Evolutionary conservation across 371 early-diverging fungal genomes (phyloP).

Genomic region (Mucor racemosus): DNA sequence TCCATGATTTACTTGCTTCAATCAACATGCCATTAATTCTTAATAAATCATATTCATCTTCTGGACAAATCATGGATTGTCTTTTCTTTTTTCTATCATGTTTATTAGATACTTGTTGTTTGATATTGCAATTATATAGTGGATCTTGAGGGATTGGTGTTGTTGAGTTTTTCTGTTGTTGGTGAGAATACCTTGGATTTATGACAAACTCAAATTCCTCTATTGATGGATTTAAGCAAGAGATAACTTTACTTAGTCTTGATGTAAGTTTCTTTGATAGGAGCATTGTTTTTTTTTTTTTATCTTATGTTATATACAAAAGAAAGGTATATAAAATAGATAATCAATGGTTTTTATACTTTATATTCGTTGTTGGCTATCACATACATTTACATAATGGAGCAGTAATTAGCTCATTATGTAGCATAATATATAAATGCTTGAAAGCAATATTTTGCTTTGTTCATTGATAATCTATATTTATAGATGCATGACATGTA

Average conservation of each 20-base stretch:
- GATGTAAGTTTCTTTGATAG: background rate
- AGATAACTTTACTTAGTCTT: background rate
- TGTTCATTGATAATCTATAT: background rate
- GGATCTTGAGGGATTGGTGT: too few relatives aligned
- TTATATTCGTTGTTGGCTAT: background rate
- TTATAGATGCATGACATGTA: background rate
- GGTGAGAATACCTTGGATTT: background rate
- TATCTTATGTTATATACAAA: too few relatives aligned
- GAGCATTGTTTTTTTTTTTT: too few relatives aligned
- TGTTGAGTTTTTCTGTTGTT: too few relatives aligned
- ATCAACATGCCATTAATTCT: background rate
- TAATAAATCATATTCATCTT: background rate
- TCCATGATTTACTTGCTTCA: background rate
- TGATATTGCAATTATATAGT: too few relatives aligned
- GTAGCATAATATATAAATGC: background rate
- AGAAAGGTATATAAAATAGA: background rate
- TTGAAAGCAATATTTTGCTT: too few relatives aligned
- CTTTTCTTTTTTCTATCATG: background rate
- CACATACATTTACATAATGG: background rate
- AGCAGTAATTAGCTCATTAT: conserved; percentile 1
- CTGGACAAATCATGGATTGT: background rate
- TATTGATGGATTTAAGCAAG: background rate
- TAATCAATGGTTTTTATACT: background rate
- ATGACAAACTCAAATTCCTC: background rate
- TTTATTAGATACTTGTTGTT: background rate